phyloP scores from a whole-genome alignment of 495 filamentous ascomycete genomes.

The Penicillium verhagenii region DNA sequence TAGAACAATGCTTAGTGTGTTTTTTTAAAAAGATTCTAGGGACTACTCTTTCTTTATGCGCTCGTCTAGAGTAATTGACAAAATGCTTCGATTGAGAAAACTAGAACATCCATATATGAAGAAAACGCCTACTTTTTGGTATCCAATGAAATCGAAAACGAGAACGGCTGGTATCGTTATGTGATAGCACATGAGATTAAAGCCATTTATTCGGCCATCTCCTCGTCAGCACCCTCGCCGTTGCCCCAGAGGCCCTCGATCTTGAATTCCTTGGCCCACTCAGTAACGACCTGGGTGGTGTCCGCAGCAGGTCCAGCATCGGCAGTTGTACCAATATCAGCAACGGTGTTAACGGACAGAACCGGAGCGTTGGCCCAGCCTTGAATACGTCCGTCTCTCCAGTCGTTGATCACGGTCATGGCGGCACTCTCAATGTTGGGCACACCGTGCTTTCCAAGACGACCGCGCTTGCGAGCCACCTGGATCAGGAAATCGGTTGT shows the following conservation, averaged over 20 bases:
- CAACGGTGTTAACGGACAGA: conserved; percentile 49
- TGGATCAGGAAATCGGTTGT: conserved; percentile 94
- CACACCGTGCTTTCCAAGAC: conserved; percentile 84
- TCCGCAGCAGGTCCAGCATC: conserved; percentile 48
- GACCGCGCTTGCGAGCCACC: conserved; percentile 86
- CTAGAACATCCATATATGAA: conserved; percentile 9
- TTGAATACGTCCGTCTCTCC: conserved; percentile 92
- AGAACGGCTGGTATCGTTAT: conserved; percentile 27
- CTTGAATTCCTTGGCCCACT: conserved; percentile 96
- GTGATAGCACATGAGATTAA: conserved; percentile 1
- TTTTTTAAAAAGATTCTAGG: background rate
- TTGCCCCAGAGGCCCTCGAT: conserved; percentile 91
- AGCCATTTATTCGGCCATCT: conserved; percentile 43
- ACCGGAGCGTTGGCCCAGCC: conserved; percentile 83
- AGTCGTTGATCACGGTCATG: conserved; percentile 90
- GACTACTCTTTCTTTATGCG: background rate
- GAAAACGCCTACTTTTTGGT: conserved; percentile 40
- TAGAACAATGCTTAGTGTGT: background rate
- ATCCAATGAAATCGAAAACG: conserved; percentile 31
- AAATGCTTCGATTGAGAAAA: conserved; percentile 7
- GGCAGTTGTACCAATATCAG: conserved; percentile 28
- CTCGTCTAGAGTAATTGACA: conserved; percentile 9
- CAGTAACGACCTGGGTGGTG: conserved; percentile 81
- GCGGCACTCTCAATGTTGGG: conserved; percentile 87
- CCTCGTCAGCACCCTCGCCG: conserved; percentile 45